These are phyloP conservation scores for Endocalyx cinctus DNA, from an alignment of 2,329 filamentous ascomycete species.

Conservation along the genomic window DNA sequence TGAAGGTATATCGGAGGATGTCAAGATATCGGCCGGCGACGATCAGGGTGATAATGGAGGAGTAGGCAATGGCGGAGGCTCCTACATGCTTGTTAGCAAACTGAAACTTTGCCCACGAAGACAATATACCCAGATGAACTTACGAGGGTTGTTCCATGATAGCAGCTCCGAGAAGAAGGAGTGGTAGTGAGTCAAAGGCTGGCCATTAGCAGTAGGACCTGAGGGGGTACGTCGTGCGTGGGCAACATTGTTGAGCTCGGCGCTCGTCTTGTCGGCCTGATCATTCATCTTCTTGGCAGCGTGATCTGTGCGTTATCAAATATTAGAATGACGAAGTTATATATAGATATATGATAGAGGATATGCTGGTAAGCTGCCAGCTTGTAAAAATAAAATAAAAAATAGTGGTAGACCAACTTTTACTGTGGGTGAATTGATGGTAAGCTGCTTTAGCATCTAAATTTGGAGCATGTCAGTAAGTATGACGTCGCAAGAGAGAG, in stretches of 20 bases:
- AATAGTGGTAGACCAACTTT: too few species aligned
- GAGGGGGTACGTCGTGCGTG: constrained; percentile 51
- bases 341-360: too few species aligned
- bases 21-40: constrained; percentile 62
- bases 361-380: too few species aligned
- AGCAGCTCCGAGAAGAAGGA: constrained; percentile 66
- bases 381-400: background rate
- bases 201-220: constrained; percentile 52
- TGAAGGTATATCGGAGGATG: constrained; percentile 60
- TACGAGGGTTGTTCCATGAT: constrained; percentile 66
- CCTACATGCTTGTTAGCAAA: constrained; percentile 36
- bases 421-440: constrained; percentile 45
- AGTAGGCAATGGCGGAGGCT: constrained; percentile 62
- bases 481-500: constrained; percentile 14
- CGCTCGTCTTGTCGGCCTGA: constrained; percentile 49
- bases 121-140: constrained; percentile 32
- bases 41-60: constrained; percentile 53
- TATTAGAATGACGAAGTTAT: too few species aligned
- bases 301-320: constrained; percentile 52
- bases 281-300: constrained; percentile 56
- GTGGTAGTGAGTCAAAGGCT: constrained; percentile 65
- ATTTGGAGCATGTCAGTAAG: constrained; percentile 24
- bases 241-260: constrained; percentile 55
- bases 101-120: constrained; percentile 2
- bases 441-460: constrained; percentile 47